A percentile compares a stretch with the other conserved stretches of the same genome.
These are phyloP conservation scores for Yarrowia hollandica DNA, from an alignment of 805 yeast species.

Conservation along the genomic window DNA sequence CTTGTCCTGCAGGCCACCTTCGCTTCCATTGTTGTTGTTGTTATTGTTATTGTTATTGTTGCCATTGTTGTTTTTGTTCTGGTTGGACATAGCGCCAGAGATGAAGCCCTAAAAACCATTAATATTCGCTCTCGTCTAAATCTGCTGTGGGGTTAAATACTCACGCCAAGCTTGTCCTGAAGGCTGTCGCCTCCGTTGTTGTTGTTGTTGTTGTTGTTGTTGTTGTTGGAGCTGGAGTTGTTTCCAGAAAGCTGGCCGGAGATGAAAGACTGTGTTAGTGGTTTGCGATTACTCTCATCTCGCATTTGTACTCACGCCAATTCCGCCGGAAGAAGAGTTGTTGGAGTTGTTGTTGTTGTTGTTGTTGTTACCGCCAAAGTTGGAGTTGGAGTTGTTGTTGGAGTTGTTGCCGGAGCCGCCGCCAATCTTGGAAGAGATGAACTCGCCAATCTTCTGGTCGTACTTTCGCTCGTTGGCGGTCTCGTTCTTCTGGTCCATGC, in stretches of 20 bases:
- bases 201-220: background rate
- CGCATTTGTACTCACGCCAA: constrained; percentile 7
- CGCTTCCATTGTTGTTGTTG: background rate
- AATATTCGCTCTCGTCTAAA: background rate
- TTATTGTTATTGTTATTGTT: constrained; percentile 1
- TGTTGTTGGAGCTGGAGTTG: constrained; percentile 5
- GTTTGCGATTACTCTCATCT: no score
- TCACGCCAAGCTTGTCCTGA: constrained; percentile 26
- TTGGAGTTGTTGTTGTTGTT: constrained; percentile 8
- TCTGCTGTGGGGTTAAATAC: constrained; percentile 2
- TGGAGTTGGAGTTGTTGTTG: constrained; percentile 2
- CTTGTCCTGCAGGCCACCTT: constrained; percentile 22
- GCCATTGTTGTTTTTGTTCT: background rate
- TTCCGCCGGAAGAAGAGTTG: background rate
- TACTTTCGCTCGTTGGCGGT: constrained; percentile 10
- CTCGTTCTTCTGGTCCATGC: constrained; percentile 21
- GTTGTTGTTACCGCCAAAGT: background rate
- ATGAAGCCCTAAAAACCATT: constrained; percentile 23
- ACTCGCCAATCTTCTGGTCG: constrained; percentile 27
- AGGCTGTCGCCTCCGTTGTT: constrained; percentile 6
- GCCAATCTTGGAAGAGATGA: constrained; percentile 13
- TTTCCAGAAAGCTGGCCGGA: constrained; percentile 11
- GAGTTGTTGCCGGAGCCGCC: constrained; percentile 1
- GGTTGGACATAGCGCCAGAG: constrained; percentile 22
- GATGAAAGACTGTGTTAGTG: constrained; percentile 8